Conservation (phyloP, 2,329 filamentous ascomycete species). For the Ceratocystis cacaofunesta region DNA sequence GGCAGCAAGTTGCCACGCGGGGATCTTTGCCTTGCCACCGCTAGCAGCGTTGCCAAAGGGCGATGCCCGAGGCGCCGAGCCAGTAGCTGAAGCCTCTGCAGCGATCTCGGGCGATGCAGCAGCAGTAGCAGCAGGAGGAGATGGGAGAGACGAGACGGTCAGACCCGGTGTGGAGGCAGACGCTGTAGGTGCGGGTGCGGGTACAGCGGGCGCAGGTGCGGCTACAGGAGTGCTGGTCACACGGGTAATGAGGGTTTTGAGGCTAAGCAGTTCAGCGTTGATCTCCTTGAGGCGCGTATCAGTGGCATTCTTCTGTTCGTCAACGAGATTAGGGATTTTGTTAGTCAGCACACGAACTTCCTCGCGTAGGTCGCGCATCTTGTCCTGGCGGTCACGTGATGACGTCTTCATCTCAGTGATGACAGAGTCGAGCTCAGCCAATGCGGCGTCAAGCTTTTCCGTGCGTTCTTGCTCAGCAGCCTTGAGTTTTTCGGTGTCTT, state of each 20-base stretch:
- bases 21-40: slow-evolving; percentile 50
- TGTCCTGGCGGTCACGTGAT: slow-evolving; percentile 69
- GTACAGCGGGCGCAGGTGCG: slow-evolving; percentile 19
- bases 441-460: slow-evolving; percentile 63
- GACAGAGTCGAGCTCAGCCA: slow-evolving; percentile 72
- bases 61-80: slow-evolving; percentile 9
- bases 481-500: slow-evolving; percentile 82
- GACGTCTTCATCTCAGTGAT: slow-evolving; percentile 69
- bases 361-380: slow-evolving; percentile 70
- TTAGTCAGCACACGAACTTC: slow-evolving; percentile 74
- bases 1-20: slow-evolving; percentile 60
- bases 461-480: slow-evolving; percentile 71
- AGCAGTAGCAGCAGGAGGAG: slow-evolving; percentile 1
- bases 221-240: slow-evolving; percentile 30
- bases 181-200: slow-evolving; percentile 12
- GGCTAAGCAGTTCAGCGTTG: slow-evolving; percentile 71
- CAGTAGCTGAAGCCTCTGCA: neutral
- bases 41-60: slow-evolving; percentile 22
- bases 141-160: neutral
- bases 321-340: slow-evolving; percentile 73
- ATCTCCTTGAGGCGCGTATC: slow-evolving; percentile 74
- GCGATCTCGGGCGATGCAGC: neutral
- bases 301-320: slow-evolving; percentile 71
- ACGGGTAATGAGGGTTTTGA: slow-evolving; percentile 69
- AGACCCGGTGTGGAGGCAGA: neutral